phyloP scores from a whole-genome alignment of 108 stramenopile species.

The Fistulifera solaris region DNA sequence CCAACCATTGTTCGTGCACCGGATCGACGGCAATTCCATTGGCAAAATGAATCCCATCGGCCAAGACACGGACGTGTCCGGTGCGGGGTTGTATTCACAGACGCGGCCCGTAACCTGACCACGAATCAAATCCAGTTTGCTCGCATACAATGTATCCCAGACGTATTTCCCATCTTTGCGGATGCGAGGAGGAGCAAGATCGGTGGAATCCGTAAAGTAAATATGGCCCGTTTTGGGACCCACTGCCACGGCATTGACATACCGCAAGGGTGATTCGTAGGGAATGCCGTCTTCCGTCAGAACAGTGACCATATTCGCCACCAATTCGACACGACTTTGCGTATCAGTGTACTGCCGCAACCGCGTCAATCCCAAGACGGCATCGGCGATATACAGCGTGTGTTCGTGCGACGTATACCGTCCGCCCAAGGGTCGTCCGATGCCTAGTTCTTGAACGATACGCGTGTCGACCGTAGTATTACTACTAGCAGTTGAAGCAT shows the following conservation, averaged over 20 bases:
- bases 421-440: constrained; percentile 50
- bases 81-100: constrained; percentile 51
- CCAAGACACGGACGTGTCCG: constrained; percentile 44
- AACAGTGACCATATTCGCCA: constrained; percentile 36
- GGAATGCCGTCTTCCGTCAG: constrained; percentile 17
- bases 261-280: constrained; percentile 27
- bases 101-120: constrained; percentile 45
- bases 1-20: constrained; percentile 36
- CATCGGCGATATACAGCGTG: constrained; percentile 69
- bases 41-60: constrained; percentile 36
- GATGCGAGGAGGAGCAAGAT: constrained; percentile 30
- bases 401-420: constrained; percentile 32
- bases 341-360: constrained; percentile 22
- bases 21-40: constrained; percentile 58
- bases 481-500: too few species aligned
- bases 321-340: constrained; percentile 46
- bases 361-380: constrained; percentile 42
- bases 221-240: constrained; percentile 51
- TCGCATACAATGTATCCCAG: constrained; percentile 57
- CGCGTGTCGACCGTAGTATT: constrained; percentile 23
- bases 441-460: constrained; percentile 37
- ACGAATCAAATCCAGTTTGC: constrained; percentile 42
- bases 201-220: constrained; percentile 64
- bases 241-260: constrained; percentile 54
- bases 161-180: constrained; percentile 2